Percentiles rank a stretch among this genome's conserved stretches.
Conservation (phyloP, 371 early-diverging fungal species). For the Mucor lusitanicus region DNA sequence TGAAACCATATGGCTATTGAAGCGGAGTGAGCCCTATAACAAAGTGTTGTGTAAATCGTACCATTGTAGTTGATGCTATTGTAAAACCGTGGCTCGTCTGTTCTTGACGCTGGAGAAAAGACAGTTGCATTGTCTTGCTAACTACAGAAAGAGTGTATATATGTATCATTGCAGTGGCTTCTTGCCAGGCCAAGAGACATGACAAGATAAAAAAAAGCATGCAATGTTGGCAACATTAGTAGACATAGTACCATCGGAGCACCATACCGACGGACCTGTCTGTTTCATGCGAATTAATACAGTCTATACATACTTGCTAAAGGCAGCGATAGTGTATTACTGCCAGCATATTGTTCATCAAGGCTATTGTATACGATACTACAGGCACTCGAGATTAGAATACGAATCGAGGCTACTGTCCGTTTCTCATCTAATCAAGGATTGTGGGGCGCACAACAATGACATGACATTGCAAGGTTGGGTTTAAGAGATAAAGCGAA, state of each 20-base stretch:
- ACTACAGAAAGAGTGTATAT: neutral
- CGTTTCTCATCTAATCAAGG: neutral
- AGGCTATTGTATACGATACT: neutral
- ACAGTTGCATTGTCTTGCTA: neutral
- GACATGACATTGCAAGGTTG: neutral
- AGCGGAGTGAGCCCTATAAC: neutral
- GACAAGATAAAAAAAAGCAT: neutral
- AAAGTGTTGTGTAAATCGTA: neutral
- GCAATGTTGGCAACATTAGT: neutral
- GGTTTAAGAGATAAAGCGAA: neutral
- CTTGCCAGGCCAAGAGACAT: neutral
- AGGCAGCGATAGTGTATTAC: neutral
- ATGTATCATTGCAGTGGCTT: neutral
- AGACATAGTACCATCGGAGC: neutral
- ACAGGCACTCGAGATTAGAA: neutral
- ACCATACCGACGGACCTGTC: neutral
- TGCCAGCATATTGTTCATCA: neutral
- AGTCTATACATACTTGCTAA: neutral
- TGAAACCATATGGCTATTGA: neutral
- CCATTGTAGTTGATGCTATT: neutral
- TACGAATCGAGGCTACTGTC: neutral
- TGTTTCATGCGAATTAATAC: neutral
- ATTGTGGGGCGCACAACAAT: neutral
- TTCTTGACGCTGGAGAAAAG: neutral
- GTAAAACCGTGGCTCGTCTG: neutral